Conservation (phyloP, 352 stramenopile species). For the Stephanocyclus meneghinianus region DNA sequence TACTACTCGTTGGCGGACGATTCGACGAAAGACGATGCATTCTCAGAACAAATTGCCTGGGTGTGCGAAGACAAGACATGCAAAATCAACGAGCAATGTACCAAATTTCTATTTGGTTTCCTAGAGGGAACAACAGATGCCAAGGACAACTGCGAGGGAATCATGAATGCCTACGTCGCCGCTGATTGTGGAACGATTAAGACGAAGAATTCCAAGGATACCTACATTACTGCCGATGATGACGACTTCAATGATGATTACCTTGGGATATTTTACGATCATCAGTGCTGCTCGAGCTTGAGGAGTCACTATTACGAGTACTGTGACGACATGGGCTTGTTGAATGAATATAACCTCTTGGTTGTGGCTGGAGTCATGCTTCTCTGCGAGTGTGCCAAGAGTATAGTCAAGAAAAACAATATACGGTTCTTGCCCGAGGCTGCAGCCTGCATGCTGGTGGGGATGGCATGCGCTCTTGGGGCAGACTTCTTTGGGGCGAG, state of each 20-base stretch:
- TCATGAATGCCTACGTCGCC: slow-evolving; percentile 66
- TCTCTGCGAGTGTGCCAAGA: slow-evolving; percentile 67
- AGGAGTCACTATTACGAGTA: slow-evolving; percentile 46
- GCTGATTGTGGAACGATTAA: slow-evolving; percentile 58
- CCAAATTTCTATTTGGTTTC: slow-evolving; percentile 57
- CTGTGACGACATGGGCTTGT: slow-evolving; percentile 31
- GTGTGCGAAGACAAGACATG: slow-evolving; percentile 42
- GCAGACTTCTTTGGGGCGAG: slow-evolving; percentile 29
- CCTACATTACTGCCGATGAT: slow-evolving; percentile 21
- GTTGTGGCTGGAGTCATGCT: slow-evolving; percentile 67
- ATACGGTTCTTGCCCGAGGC: slow-evolving; percentile 60
- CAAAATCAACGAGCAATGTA: slow-evolving; percentile 44
- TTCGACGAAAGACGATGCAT: slow-evolving; percentile 80
- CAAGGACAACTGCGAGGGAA: slow-evolving; percentile 70
- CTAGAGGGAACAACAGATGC: slow-evolving; percentile 74
- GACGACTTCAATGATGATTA: slow-evolving; percentile 52
- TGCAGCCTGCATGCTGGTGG: slow-evolving; percentile 55
- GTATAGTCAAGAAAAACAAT: slow-evolving; percentile 38
- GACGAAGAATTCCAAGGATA: slow-evolving; percentile 17
- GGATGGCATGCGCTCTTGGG: slow-evolving; percentile 37
- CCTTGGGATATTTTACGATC: slow-evolving; percentile 48
- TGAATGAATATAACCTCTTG: slow-evolving; percentile 42
- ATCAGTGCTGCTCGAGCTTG: slow-evolving; percentile 39
- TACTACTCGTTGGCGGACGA: slow-evolving; percentile 6
- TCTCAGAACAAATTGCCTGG: slow-evolving; percentile 46